Evolutionary conservation across 495 filamentous ascomycete genomes (phyloP).

Genomic region (Xylaria sp.): DNA sequence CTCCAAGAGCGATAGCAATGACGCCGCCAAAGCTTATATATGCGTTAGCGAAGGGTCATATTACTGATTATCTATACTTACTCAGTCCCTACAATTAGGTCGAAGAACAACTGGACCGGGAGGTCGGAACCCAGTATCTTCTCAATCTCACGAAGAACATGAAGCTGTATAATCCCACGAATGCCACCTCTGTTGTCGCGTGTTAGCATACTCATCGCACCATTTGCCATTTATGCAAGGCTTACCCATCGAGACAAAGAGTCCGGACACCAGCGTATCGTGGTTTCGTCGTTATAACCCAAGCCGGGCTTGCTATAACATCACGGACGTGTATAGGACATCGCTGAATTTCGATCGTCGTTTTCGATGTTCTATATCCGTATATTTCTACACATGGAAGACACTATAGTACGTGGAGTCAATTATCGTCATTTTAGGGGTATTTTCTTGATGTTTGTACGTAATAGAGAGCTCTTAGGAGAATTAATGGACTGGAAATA

Average conservation of each 20-base stretch:
- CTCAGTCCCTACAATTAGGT: slow-evolving; percentile 62
- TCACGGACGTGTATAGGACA: slow-evolving; percentile 46
- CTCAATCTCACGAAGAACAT: slow-evolving; percentile 52
- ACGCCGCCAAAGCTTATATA: slow-evolving; percentile 59
- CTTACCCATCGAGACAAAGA: slow-evolving; percentile 63
- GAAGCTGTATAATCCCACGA: slow-evolving; percentile 57
- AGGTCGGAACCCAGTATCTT: slow-evolving; percentile 47
- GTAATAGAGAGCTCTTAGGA: neutral
- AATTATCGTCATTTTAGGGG: neutral
- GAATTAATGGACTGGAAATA: neutral
- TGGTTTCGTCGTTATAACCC: slow-evolving; percentile 52
- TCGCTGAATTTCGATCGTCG: slow-evolving; percentile 39
- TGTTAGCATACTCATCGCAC: slow-evolving; percentile 8
- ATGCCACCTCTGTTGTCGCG: slow-evolving; percentile 50
- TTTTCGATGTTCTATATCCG: slow-evolving; percentile 38
- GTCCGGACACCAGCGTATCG: slow-evolving; percentile 56
- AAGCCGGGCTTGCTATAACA: slow-evolving; percentile 42
- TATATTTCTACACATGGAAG: slow-evolving; percentile 49
- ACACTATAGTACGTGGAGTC: slow-evolving; percentile 40
- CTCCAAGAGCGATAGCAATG: slow-evolving; percentile 61
- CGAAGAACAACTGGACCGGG: slow-evolving; percentile 53
- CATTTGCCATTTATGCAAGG: neutral
- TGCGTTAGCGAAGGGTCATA: slow-evolving; percentile 12
- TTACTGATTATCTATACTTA: slow-evolving; percentile 33
- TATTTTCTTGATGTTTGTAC: neutral